Base-by-base conservation (phyloP, 2,329 filamentous ascomycete species). In the Fusarium buharicum region DNA sequence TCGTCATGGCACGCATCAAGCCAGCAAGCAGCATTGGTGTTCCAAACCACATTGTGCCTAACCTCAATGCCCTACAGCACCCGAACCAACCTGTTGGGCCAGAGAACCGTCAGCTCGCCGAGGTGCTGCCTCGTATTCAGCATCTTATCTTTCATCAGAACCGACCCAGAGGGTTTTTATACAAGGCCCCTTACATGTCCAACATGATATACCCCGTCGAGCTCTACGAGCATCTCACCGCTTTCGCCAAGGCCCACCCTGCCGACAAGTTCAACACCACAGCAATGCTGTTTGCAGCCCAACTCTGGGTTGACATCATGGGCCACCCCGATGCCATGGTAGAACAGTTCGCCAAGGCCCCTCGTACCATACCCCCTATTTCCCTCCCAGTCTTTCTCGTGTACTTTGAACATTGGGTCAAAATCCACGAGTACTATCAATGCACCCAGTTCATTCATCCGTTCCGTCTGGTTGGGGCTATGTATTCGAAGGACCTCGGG, bases 231-330 rank as follows among this genome's bases (percentile, higher is more conserved):
- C 10, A 13, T 0, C 50, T 53, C 11, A 13, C 34, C 2, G 18
- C 4, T 1, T 55, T 55, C 5, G 41, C 47, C 8, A 17, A 31
- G 2, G 36, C 36, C 0, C 47, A 51, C 16, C 12, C 14, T 8
- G 0, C 3, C 2, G 39, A 55, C 18, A 55, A 50, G 7, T 24
- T 50, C 10, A 55, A 51, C 7, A 40, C 52, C 11, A 11, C 10
- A 1, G 41, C 47, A 5, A 51, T 51, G 53, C 20, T 50, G 0
- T 47, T 56, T 8, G 47, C 47, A 0, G 28, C n/a, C 1, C 53
- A 56, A 4, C 36, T 52, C 1, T 46, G 47, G 47, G 12, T n/a
- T 12, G 34, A 51, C 11, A 39, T 56, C 11, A 18, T 4, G 1
- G 31, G 11, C 2, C 27, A 49, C 8, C 8, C 37, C 1, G 6